A percentile compares a stretch with the other conserved stretches of the same genome.
These are phyloP conservation scores for Fremontodendron californicum DNA, from an alignment of 345 rosid species.

Conservation along the genomic window DNA sequence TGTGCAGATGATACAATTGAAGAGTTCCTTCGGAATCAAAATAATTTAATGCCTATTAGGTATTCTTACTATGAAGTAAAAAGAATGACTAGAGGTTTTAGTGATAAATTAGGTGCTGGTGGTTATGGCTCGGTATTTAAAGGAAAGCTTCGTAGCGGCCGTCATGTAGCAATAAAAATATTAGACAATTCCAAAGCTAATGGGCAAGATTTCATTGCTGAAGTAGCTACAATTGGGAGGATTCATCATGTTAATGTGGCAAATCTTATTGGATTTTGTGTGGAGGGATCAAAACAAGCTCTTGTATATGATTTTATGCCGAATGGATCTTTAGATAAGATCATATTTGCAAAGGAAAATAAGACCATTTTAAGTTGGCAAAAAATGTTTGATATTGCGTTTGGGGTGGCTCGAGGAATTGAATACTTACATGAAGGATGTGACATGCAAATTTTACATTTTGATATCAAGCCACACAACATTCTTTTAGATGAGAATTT, in stretches of 20 bases:
- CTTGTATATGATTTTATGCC: no score
- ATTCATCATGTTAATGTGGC: no score
- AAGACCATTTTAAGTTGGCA: not conserved
- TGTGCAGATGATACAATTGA: not conserved
- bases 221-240: not conserved
- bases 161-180: not conserved
- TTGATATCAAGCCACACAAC: no score
- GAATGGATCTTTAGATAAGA: not conserved
- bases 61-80: not conserved
- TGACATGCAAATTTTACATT: slow-evolving; percentile 2
- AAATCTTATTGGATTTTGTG: no score
- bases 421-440: not conserved
- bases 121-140: no score
- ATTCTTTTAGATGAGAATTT: not conserved
- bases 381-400: slow-evolving; percentile 1
- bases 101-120: no score
- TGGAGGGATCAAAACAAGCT: no score
- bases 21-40: not conserved
- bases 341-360: not conserved
- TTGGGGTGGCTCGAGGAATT: slow-evolving; percentile 8
- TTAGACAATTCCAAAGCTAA: not conserved
- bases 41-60: not conserved
- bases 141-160: not conserved
- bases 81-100: no score
- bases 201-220: not conserved